Base-by-base conservation (phyloP, 2,329 filamentous ascomycete genomes). In the Aspergillus thermomutatus region DNA sequence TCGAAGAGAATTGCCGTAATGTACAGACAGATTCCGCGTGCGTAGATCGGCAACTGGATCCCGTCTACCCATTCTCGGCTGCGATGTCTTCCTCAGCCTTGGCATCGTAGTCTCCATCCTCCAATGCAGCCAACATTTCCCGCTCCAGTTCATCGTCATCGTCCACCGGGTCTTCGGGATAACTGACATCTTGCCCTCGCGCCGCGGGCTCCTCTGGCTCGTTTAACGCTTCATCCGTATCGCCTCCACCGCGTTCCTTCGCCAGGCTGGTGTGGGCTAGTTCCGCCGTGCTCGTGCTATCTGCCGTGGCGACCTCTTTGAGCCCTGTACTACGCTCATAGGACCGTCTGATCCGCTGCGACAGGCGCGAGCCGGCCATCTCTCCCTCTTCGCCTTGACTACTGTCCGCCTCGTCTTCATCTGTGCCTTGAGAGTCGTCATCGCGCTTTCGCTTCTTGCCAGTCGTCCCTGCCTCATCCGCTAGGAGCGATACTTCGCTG, bases 41-140 rank as follows among this genome's bases (percentile, higher is more conserved):
- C 27, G 8, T 21, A 53, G 25, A 43, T 14, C 34, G 46, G 21
- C 23, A 17, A 52, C 17, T 6, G 51, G 11, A 55, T 10, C 23
- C 11, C 28, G 46, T 27, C 55, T 64, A 74, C 48, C 63, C 68
- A 61, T 74, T 71, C 56, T 74, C 65, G 43, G 66, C 66, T 43
- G 64, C 62, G 56, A 67, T 57, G 26, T 74, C 69, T 56, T 73
- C 70, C 57, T 77, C 71, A 54, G 63, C 70, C 52, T 70, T 62
- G 23, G 65, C 59, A 37, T 73, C 75, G 50, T 75, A 71, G 10
- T 65, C 69, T 4, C 63, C 69, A 23, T 74, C 75, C 54, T 85
- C 83, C 61, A 87, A 75, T 61, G 83, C 85, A 1, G 84, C 84
- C 65, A 86, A 75, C 68, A 89, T 77, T 64, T 87, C 85, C 40